Conservation (phyloP, 176 grass and related monocot species). For the Paspalum vaginatum region DNA sequence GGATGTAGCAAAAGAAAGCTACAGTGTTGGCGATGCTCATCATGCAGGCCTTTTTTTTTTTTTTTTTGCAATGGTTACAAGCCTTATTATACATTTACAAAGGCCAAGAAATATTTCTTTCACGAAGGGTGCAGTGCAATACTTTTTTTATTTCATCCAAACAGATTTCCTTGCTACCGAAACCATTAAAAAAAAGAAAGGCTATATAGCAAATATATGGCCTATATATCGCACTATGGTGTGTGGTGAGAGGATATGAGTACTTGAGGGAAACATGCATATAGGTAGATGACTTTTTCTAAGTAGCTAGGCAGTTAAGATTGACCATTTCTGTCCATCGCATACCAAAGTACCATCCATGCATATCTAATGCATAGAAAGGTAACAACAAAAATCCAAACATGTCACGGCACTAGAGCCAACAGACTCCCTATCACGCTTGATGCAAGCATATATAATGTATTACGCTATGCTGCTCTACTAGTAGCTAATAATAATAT, state of each 20-base stretch:
- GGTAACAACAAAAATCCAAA: conserved; percentile 27
- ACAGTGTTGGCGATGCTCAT: neutral
- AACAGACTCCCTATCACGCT: conserved; percentile 4
- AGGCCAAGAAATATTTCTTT: neutral
- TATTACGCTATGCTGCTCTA: neutral
- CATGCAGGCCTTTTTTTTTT: neutral
- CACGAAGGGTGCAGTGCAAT: neutral
- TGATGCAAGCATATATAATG: conserved; percentile 15
- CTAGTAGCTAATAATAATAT: neutral
- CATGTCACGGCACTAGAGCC: conserved; percentile 22
- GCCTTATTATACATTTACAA: neutral
- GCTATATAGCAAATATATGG: too few relatives aligned
- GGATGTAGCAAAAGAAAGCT: neutral
- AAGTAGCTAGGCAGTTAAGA: conserved; percentile 3
- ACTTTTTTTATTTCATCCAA: neutral
- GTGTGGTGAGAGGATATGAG: too few relatives aligned
- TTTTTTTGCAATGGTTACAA: neutral
- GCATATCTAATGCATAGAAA: conserved; percentile 6
- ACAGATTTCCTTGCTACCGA: neutral
- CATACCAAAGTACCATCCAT: neutral
- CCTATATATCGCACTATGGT: too few relatives aligned
- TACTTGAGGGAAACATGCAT: too few relatives aligned
- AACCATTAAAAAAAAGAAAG: neutral
- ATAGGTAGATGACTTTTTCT: too few relatives aligned
- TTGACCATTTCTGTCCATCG: conserved; percentile 30